These are phyloP conservation scores for Patellifolia procumbens DNA, from an alignment of 179 eudicot species.

Conservation along the genomic window DNA sequence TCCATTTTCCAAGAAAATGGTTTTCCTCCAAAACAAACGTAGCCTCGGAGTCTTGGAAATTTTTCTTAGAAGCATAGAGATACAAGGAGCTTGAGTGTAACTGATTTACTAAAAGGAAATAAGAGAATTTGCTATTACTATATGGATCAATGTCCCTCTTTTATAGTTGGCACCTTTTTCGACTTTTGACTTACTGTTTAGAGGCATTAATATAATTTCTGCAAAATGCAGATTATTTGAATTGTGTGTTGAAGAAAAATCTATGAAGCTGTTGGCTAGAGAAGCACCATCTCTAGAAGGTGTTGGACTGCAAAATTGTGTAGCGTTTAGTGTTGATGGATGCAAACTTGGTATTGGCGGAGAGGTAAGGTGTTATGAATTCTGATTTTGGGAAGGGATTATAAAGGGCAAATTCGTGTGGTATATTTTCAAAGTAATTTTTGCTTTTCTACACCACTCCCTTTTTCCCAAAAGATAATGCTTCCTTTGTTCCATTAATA, in stretches of 20 bases:
- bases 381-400: background rate
- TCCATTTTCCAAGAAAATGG: too few relatives aligned
- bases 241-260: slow-evolving; percentile 46
- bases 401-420: background rate
- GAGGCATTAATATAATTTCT: slow-evolving; percentile 5
- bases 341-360: slow-evolving; percentile 89
- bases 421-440: background rate
- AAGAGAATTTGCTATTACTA: too few relatives aligned
- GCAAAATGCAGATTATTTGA: slow-evolving; percentile 61
- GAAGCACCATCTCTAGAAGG: slow-evolving; percentile 66
- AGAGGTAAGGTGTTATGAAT: slow-evolving; percentile 46
- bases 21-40: too few relatives aligned
- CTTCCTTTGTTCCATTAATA: too few relatives aligned
- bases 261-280: slow-evolving; percentile 51
- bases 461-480: background rate
- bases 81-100: too few relatives aligned
- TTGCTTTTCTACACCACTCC: slow-evolving; percentile 2
- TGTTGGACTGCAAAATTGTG: slow-evolving; percentile 71
- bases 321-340: slow-evolving; percentile 87
- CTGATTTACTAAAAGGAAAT: too few relatives aligned
- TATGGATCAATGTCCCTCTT: too few relatives aligned
- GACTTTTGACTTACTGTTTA: background rate
- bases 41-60: too few relatives aligned
- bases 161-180: background rate
- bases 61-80: too few relatives aligned